Evolutionary conservation across 176 grass and related monocot species (phyloP).

Genomic region (Musa beccarii): DNA sequence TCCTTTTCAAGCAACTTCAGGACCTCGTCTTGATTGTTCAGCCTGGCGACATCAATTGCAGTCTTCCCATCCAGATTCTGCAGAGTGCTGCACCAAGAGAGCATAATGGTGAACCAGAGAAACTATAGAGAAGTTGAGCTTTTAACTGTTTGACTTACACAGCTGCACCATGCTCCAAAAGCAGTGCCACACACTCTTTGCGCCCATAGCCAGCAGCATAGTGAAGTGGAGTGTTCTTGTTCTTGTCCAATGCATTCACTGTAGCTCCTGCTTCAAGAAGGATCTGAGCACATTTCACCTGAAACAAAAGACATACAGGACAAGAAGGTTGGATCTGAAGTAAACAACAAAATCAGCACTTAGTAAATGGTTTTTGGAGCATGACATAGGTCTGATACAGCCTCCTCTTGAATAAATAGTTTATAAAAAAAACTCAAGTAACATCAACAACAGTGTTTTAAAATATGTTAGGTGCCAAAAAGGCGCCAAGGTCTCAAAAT

Average conservation of each 20-base stretch:
- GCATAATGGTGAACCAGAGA: not conserved
- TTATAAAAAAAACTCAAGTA: too few species aligned
- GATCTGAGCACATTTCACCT: slow-evolving; percentile 62
- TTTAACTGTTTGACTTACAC: slow-evolving; percentile 49
- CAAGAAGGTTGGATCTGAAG: too few species aligned
- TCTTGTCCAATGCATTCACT: slow-evolving; percentile 72
- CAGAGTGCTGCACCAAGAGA: slow-evolving; percentile 41
- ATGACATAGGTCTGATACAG: too few species aligned
- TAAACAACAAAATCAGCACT: too few species aligned
- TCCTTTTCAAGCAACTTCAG: slow-evolving; percentile 85
- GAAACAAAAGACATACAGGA: not conserved
- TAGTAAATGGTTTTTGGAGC: too few species aligned
- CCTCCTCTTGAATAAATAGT: too few species aligned
- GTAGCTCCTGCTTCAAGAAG: slow-evolving; percentile 62
- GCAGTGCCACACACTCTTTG: slow-evolving; percentile 70
- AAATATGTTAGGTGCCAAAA: too few species aligned
- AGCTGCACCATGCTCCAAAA: slow-evolving; percentile 69
- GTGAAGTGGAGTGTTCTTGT: slow-evolving; percentile 80
- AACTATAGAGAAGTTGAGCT: not conserved
- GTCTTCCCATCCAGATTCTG: slow-evolving; percentile 85
- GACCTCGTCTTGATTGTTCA: slow-evolving; percentile 76
- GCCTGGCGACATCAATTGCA: slow-evolving; percentile 66
- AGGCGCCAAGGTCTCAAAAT: too few species aligned
- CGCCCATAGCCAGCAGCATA: slow-evolving; percentile 82
- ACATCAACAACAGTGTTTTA: too few species aligned